These are phyloP conservation scores for Podaxis carcinomalis DNA, from an alignment of 768 basidiomycete species.

Conservation along the genomic window DNA sequence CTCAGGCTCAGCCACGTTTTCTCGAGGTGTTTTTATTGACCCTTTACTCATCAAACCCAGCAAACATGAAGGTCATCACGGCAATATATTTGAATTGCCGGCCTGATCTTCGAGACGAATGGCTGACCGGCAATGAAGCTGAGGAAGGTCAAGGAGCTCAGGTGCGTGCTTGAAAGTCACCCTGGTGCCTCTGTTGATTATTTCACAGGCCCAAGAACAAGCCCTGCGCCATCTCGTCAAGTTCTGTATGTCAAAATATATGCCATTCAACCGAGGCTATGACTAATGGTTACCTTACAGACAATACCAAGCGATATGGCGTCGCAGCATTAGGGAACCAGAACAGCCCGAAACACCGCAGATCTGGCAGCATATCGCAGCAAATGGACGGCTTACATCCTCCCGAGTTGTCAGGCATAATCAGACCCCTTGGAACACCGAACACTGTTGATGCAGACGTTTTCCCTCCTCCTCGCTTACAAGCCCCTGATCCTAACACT, in stretches of 20 bases:
- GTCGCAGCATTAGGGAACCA: constrained; percentile 46
- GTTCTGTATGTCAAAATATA: constrained; percentile 65
- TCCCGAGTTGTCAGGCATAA: constrained; percentile 68
- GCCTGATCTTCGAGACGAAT: constrained; percentile 95
- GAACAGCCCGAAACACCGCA: constrained; percentile 58
- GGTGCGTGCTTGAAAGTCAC: constrained; percentile 35
- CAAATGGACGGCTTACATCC: constrained; percentile 73
- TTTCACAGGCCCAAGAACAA: constrained; percentile 82
- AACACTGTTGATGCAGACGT: constrained; percentile 84
- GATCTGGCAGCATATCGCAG: constrained; percentile 81
- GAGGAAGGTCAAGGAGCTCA: constrained; percentile 91
- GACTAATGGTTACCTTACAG: constrained; percentile 29
- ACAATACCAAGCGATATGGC: constrained; percentile 91
- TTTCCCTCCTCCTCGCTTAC: constrained; percentile 90
- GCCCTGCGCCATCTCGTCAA: constrained; percentile 91
- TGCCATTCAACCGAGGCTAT: constrained; percentile 1
- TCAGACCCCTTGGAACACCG: constrained; percentile 71
- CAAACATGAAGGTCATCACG: constrained; percentile 99
- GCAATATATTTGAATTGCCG: constrained; percentile 97
- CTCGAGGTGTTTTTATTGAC: constrained; percentile 4
- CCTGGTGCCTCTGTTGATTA: constrained; percentile 1
- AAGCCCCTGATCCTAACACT: constrained; percentile 76
- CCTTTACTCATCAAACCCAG: constrained; percentile 34
- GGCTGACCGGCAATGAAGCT: constrained; percentile 90
- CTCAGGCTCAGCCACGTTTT: constrained; percentile 3